Conservation (phyloP, 768 basidiomycete genomes). For the Russula virescens region DNA sequence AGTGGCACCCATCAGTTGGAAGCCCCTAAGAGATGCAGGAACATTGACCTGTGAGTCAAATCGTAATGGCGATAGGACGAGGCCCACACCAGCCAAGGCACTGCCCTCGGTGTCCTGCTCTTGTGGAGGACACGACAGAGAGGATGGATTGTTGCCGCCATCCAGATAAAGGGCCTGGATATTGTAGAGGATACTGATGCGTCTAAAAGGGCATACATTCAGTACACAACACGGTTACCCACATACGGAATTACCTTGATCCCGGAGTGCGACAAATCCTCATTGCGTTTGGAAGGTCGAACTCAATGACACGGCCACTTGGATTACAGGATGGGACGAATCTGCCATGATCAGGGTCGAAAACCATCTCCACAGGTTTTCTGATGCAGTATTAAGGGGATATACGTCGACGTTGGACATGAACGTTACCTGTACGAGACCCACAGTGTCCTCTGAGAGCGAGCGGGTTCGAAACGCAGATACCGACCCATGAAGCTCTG, state of each 20-base stretch:
- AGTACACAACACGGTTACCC: not conserved
- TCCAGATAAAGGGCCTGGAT: not conserved
- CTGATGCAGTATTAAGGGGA: conserved; percentile 26
- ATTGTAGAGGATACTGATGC: conserved; percentile 15
- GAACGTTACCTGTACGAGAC: conserved; percentile 61
- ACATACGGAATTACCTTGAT: conserved; percentile 40
- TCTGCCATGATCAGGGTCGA: conserved; percentile 19
- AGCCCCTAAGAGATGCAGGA: not conserved
- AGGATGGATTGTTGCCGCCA: not conserved
- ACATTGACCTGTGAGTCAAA: conserved; percentile 53
- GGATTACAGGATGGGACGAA: conserved; percentile 21
- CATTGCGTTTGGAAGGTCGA: conserved; percentile 53
- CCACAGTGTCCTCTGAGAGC: conserved; percentile 66
- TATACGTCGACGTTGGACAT: not conserved
- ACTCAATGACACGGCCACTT: conserved; percentile 23
- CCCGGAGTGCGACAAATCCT: conserved; percentile 49
- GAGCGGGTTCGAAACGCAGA: conserved; percentile 72
- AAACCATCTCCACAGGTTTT: conserved; percentile 35
- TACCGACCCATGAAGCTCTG: conserved; percentile 66
- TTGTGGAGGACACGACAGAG: not conserved
- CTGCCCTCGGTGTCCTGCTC: conserved; percentile 20
- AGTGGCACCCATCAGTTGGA: conserved; percentile 3
- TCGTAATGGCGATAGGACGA: conserved; percentile 52
- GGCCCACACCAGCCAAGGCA: conserved; percentile 29
- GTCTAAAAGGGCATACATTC: conserved; percentile 32